Conservation (phyloP, 352 stramenopile species). For the Phytopythium aichiense region DNA sequence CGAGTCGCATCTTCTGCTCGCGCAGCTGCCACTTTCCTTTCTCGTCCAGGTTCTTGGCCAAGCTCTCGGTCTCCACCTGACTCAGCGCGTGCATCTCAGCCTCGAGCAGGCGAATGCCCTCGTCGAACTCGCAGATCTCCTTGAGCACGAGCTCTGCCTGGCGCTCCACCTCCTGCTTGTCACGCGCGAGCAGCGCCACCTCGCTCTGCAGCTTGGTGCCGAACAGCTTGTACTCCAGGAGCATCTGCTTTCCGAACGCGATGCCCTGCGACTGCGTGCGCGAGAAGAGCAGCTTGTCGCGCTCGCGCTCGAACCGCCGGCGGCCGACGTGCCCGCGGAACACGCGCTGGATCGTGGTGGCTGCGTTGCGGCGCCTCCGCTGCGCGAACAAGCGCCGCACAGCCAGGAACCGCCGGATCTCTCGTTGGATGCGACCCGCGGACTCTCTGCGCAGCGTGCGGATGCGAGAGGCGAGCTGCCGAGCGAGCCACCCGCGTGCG, state of each 20-base stretch:
- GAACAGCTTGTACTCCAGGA: slow-evolving; percentile 95
- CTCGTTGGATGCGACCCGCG: slow-evolving; percentile 75
- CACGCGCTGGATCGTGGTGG: slow-evolving; percentile 81
- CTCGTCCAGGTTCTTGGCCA: slow-evolving; percentile 76
- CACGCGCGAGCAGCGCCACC: slow-evolving; percentile 84
- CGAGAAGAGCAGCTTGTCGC: slow-evolving; percentile 94
- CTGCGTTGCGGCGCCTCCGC: slow-evolving; percentile 50
- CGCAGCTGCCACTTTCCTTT: slow-evolving; percentile 80
- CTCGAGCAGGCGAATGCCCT: slow-evolving; percentile 88
- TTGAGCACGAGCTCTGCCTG: slow-evolving; percentile 85
- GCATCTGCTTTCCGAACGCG: slow-evolving; percentile 93
- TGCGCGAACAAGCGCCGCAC: slow-evolving; percentile 41
- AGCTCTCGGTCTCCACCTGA: slow-evolving; percentile 88
- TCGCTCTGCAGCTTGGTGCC: slow-evolving; percentile 94
- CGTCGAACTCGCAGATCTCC: slow-evolving; percentile 94
- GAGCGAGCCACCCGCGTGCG: slow-evolving; percentile 72
- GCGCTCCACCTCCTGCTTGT: slow-evolving; percentile 88
- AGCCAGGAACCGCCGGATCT: slow-evolving; percentile 67
- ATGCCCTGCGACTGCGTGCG: slow-evolving; percentile 93
- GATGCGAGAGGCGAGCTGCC: slow-evolving; percentile 50
- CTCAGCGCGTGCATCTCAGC: slow-evolving; percentile 91
- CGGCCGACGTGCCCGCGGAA: slow-evolving; percentile 88
- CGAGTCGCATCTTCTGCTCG: slow-evolving; percentile 93
- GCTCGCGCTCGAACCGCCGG: slow-evolving; percentile 71
- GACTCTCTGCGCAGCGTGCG: slow-evolving; percentile 42